Conservation (phyloP, 2,329 filamentous ascomycete species). For the Leptographium lundbergii region DNA sequence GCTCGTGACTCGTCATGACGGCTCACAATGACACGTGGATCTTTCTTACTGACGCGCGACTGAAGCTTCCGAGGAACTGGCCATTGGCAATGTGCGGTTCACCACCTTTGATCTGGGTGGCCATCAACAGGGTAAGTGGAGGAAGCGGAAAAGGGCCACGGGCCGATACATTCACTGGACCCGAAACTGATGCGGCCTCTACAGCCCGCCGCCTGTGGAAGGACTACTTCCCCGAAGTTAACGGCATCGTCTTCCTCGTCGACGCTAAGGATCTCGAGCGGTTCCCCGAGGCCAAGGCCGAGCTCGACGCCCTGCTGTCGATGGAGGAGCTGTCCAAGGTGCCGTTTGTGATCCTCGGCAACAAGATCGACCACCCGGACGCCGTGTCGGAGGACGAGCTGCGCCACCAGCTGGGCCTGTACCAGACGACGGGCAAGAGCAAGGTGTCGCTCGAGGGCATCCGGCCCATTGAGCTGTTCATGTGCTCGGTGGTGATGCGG, state of each 20-base stretch:
- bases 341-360: conserved; percentile 89
- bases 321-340: conserved; percentile 97
- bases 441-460: conserved; percentile 84
- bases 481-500: conserved; percentile 98
- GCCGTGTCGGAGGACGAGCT: conserved; percentile 94
- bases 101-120: conserved; percentile 90
- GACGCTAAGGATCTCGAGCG: conserved; percentile 97
- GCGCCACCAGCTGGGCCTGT: conserved; percentile 80
- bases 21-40: too few relatives aligned
- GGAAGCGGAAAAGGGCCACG: not conserved
- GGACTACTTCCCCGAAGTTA: conserved; percentile 94
- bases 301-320: conserved; percentile 85
- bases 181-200: not conserved
- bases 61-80: conserved; percentile 76
- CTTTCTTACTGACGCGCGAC: not conserved
- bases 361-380: conserved; percentile 98
- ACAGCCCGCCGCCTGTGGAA: conserved; percentile 85
- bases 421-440: conserved; percentile 93
- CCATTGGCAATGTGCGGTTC: conserved; percentile 87
- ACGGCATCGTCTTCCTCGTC: conserved; percentile 93
- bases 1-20: too few relatives aligned
- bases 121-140: conserved; percentile 67
- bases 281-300: conserved; percentile 85
- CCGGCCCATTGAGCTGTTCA: conserved; percentile 91
- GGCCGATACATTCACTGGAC: not conserved